Conservation (phyloP, 2,329 filamentous ascomycete genomes). For the Ophiocordyceps sinensis region DNA sequence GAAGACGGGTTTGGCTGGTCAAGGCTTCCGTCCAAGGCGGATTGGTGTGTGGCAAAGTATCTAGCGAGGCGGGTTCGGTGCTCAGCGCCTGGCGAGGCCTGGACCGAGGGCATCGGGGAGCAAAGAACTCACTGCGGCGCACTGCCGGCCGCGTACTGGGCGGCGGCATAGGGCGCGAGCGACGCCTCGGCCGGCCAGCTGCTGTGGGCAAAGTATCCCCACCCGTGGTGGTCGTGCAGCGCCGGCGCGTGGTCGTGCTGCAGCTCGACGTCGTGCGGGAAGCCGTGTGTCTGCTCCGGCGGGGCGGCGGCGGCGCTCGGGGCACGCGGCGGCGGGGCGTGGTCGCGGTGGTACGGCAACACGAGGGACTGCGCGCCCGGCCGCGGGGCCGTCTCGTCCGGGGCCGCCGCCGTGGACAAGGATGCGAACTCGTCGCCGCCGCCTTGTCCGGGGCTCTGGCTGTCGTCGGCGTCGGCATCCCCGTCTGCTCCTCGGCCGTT, state of each 20-base stretch:
- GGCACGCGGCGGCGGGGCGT: not conserved
- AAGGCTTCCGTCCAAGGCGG: too few relatives aligned
- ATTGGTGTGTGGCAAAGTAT: too few relatives aligned
- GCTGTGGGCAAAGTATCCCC: not conserved
- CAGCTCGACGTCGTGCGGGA: too few relatives aligned
- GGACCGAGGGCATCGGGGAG: not conserved
- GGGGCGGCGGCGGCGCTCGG: too few relatives aligned
- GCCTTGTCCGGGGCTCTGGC: not conserved
- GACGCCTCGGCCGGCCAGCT: not conserved
- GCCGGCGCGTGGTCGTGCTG: not conserved
- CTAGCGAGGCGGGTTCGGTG: too few relatives aligned
- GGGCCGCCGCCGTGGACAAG: not conserved
- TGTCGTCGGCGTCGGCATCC: not conserved
- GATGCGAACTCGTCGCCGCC: not conserved
- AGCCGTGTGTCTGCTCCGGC: not conserved
- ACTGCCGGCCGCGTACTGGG: too few relatives aligned
- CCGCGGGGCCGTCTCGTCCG: not conserved
- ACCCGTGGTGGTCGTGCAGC: not conserved
- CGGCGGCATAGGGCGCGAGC: too few relatives aligned
- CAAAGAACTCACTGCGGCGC: not conserved
- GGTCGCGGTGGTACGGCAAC: not conserved
- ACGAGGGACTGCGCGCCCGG: not conserved
- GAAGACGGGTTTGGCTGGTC: too few relatives aligned
- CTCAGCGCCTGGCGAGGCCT: not conserved
- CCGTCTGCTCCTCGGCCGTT: not conserved